These are phyloP conservation scores for Gyrodon lividus DNA, from an alignment of 768 basidiomycete species.

Conservation along the genomic window DNA sequence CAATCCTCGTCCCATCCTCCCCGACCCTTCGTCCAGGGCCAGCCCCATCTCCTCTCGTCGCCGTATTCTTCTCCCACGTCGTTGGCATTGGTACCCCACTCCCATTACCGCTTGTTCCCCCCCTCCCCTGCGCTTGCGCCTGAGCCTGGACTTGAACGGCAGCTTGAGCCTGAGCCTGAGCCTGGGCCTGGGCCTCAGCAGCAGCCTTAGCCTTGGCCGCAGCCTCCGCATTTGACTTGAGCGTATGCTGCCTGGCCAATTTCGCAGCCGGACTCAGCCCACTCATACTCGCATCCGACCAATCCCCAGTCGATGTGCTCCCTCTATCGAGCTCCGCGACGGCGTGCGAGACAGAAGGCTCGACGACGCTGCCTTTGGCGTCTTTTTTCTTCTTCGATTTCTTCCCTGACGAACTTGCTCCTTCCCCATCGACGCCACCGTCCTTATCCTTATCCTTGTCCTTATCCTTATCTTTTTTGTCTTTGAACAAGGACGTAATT, in stretches of 20 bases:
- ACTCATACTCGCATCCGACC: slow-evolving; percentile 57
- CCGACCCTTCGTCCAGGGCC: slow-evolving; percentile 46
- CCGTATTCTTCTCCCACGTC: slow-evolving; percentile 83
- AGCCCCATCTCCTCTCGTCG: slow-evolving; percentile 50
- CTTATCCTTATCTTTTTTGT: slow-evolving; percentile 54
- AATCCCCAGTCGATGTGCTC: slow-evolving; percentile 43
- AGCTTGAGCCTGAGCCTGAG: slow-evolving; percentile 20
- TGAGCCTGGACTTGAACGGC: slow-evolving; percentile 25
- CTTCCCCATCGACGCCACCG: slow-evolving; percentile 32
- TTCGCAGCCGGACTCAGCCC: slow-evolving; percentile 90
- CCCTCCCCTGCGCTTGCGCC: slow-evolving; percentile 18
- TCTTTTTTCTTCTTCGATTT: slow-evolving; percentile 53
- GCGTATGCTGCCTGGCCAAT: slow-evolving; percentile 86
- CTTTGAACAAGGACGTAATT: slow-evolving; percentile 93
- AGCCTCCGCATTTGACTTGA: slow-evolving; percentile 70
- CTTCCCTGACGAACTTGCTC: slow-evolving; percentile 36
- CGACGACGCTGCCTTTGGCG: slow-evolving; percentile 62
- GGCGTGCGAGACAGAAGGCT: slow-evolving; percentile 75
- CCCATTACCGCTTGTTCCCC: slow-evolving; percentile 23
- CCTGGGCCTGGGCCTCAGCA: slow-evolving; percentile 25
- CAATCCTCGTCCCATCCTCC: slow-evolving; percentile 64
- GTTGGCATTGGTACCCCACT: slow-evolving; percentile 44
- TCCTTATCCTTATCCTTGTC: slow-evolving; percentile 37
- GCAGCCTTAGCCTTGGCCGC: slow-evolving; percentile 41
- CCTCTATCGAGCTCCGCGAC: slow-evolving; percentile 81